Conservation (phyloP, 208 protist species). For the Strigomonas galati region DNA sequence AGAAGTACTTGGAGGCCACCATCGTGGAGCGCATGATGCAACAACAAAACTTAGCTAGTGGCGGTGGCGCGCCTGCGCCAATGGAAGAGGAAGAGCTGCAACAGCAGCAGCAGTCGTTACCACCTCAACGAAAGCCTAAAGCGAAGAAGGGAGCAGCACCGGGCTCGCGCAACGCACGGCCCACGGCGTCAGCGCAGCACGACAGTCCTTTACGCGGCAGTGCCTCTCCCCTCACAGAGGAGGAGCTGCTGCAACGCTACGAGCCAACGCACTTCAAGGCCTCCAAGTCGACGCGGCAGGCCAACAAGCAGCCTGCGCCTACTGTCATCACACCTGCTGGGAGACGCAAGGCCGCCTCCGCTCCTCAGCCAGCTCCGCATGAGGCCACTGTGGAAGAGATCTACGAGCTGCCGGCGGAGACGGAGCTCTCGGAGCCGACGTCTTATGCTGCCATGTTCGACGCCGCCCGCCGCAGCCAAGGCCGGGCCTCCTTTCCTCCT, state of each 20-base stretch:
- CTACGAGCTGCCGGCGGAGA: slow-evolving; percentile 15
- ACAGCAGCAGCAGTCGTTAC: too few relatives aligned
- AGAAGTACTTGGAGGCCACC: slow-evolving; percentile 62
- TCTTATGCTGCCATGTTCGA: slow-evolving; percentile 9
- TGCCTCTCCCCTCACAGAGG: too few relatives aligned
- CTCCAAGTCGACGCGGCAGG: not conserved
- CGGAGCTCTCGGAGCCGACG: too few relatives aligned
- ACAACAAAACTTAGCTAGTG: slow-evolving; percentile 7
- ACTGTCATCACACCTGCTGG: too few relatives aligned
- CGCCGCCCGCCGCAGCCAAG: slow-evolving; percentile 5
- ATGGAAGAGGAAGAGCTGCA: too few relatives aligned
- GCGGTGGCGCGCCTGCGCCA: not conserved
- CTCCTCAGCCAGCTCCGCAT: not conserved
- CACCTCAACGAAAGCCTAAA: too few relatives aligned
- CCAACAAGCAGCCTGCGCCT: not conserved
- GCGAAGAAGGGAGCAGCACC: not conserved
- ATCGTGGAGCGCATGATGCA: slow-evolving; percentile 64
- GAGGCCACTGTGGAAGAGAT: slow-evolving; percentile 32
- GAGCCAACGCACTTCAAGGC: slow-evolving; percentile 17
- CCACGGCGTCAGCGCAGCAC: not conserved
- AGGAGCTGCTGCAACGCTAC: slow-evolving; percentile 28
- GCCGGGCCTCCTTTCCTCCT: too few relatives aligned
- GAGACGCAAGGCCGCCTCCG: slow-evolving; percentile 3
- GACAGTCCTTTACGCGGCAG: too few relatives aligned
- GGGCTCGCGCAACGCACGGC: not conserved